Base-by-base conservation (phyloP, 192 early-diverging fungal genomes). In the Gamsiella multidivaricata region DNA sequence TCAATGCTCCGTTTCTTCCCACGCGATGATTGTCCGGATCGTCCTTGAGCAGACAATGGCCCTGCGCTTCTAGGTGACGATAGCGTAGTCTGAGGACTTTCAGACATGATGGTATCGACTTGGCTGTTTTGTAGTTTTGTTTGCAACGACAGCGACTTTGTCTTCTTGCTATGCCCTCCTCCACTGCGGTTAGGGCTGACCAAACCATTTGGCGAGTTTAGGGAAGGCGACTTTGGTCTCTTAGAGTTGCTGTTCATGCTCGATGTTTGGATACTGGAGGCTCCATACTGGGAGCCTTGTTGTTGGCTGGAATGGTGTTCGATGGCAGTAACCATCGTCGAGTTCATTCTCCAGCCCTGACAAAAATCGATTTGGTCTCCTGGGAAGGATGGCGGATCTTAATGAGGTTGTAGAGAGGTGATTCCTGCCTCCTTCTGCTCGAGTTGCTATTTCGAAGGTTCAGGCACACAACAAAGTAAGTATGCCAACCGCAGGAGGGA, bases 271-370 rank as follows among this genome's bases (percentile, higher is more conserved):
- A 56, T 31, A 49, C 65, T 57, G 55, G 61, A 6, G 12, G 58
- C 49, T 45, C 65, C 59, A 62, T 62, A 76, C 28, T 59, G 57
- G 8, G 63, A 54, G 18, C 71, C 52, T 46, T 75, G 72, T 23
- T 76, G 64, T 49, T 74, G 71, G 28, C 65, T 74, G 37, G 69
- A 63, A 63, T 76, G 72, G 53, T 68, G 72, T 62, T 76, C 72
- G 58, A 76, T 76, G 51, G 72, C 72, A 32, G 72, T 76, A 51
- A 76, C 72, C 72, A 76, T 76, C 59, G 59, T 78, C 60, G 65
- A 58, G 59, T 78, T 78, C 74, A 68, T 78, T 59, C 60, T 78
- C 58, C 59, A 50, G 54, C 54, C 65, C 73, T 76, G 32, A 60
- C 33, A 50, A n/a, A 51, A 41, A 37, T 18, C 37, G 5, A 39